Percentiles rank a stretch among this genome's conserved stretches.
These are phyloP conservation scores for Mrakia gelida DNA, from an alignment of 768 basidiomycete genomes.

Conservation along the genomic window DNA sequence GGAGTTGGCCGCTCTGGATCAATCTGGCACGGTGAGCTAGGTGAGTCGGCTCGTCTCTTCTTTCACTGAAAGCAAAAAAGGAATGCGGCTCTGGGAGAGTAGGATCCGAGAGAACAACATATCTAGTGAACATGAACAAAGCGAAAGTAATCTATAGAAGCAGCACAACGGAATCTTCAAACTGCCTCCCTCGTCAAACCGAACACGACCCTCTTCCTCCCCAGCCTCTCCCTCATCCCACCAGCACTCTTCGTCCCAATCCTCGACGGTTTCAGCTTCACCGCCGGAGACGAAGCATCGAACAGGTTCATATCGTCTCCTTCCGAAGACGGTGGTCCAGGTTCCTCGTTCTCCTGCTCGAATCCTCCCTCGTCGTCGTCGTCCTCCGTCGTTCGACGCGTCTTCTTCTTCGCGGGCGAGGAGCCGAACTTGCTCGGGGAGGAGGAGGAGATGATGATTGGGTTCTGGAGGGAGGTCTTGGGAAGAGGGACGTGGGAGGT, in stretches of 20 bases:
- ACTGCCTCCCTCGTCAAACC: constrained; percentile 8
- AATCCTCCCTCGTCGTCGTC: background rate
- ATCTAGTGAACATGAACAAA: background rate
- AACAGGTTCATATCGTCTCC: constrained; percentile 22
- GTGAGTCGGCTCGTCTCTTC: no score
- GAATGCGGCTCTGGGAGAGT: no score
- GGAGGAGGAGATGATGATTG: constrained; percentile 3
- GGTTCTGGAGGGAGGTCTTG: background rate
- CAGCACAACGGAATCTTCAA: background rate
- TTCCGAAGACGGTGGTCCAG: background rate
- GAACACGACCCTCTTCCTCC: background rate
- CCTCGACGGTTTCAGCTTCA: background rate
- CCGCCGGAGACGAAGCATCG: constrained; percentile 1
- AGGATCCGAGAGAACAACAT: no score
- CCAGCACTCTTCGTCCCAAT: background rate
- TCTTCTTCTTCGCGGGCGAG: constrained; percentile 1
- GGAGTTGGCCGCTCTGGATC: background rate
- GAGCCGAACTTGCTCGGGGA: constrained; percentile 7
- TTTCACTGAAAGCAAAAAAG: no score
- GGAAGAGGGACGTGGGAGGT: background rate
- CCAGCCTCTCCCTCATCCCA: constrained; percentile 6
- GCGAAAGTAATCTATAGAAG: background rate
- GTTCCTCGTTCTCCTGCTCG: background rate
- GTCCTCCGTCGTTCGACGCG: background rate
- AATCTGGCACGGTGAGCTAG: no score